Evolutionary conservation across 2,329 filamentous ascomycete species (phyloP), one percentile per base, ranked within the genome.

Genomic region (Penicillium sp.): DNA sequence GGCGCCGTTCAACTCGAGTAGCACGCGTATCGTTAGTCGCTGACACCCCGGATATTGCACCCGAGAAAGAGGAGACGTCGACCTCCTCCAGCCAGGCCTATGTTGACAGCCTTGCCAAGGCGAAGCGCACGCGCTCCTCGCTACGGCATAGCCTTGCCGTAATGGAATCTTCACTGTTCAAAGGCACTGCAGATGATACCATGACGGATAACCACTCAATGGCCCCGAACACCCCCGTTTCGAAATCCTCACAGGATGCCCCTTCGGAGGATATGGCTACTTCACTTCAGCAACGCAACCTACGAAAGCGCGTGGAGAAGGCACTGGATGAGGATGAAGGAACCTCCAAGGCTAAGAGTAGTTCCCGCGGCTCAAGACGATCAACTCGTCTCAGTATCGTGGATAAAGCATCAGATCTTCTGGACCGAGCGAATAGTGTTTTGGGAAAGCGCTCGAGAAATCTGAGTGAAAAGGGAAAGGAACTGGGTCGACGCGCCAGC

Each of bases 381-480:
- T 81, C 79, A 29, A 71, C 72, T 44, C 74, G 78, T 42, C 64
- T 77, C 49, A 72, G 70, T 51, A 34, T 75, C 48, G 15, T 79
- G 69, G 63, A 70, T 64, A 58, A 74, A 72, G 61, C 73, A 65
- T 62, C 79, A 73, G 63, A 76, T 68, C 12, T 72, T 76, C 42
- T 77, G 71, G 53, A 72, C 66, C 64, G 84, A 77, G 65, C 71
- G 77, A 58, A 61, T 43, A 80, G 79, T 45, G 76, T 79, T 23
- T 68, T 87, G 24, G 79, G 83, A 53, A 90, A 89, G 70, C 80
- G 84, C 45, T 76, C 80, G 49, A 78, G 81, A 59, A 82, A 83
- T 62, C 73, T 75, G 8, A 69, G 80, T 45, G 79, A 83, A 51
- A 79, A 79, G 58, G 72, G 71, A 33, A 81, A 85, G 53, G 85